Percentiles rank a stretch among this genome's conserved stretches.
These are phyloP conservation scores for Noccaea bulbosa DNA, from an alignment of 345 rosid genomes.

Conservation along the genomic window DNA sequence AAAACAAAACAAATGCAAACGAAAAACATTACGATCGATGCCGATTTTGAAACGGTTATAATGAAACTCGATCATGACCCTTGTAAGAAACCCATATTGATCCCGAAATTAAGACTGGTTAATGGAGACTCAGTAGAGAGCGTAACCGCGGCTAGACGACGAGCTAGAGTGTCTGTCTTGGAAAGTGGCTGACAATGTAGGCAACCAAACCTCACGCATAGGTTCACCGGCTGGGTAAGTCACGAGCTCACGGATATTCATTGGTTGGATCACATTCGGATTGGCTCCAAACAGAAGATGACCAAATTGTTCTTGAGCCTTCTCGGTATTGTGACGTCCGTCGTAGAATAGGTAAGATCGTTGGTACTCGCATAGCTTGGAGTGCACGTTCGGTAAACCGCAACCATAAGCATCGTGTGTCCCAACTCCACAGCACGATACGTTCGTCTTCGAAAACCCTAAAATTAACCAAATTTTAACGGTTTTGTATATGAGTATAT, in stretches of 20 bases:
- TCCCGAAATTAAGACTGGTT: background rate
- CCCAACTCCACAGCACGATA: constrained; percentile 33
- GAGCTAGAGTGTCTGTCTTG: background rate
- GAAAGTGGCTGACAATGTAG: background rate
- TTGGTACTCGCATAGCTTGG: constrained; percentile 26
- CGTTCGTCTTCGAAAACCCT: background rate
- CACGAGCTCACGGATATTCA: constrained; percentile 37
- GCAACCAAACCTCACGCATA: constrained; percentile 33
- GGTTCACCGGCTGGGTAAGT: constrained; percentile 31
- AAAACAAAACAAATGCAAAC: background rate
- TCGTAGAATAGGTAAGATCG: constrained; percentile 32
- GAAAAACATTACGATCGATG: constrained; percentile 5
- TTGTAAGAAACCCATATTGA: background rate
- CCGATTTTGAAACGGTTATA: background rate
- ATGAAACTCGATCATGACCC: no score
- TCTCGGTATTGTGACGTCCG: constrained; percentile 18
- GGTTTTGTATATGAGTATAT: background rate
- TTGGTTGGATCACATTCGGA: constrained; percentile 31
- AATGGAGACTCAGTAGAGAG: constrained; percentile 8
- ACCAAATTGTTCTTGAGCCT: constrained; percentile 27
- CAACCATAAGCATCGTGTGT: constrained; percentile 36
- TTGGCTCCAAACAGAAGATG: constrained; percentile 41
- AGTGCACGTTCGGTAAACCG: constrained; percentile 22
- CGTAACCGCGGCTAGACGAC: constrained; percentile 1
- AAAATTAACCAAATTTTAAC: background rate